These are phyloP conservation scores for Colletotrichum sp. DNA, from an alignment of 2,329 filamentous ascomycete genomes.

Conservation along the genomic window DNA sequence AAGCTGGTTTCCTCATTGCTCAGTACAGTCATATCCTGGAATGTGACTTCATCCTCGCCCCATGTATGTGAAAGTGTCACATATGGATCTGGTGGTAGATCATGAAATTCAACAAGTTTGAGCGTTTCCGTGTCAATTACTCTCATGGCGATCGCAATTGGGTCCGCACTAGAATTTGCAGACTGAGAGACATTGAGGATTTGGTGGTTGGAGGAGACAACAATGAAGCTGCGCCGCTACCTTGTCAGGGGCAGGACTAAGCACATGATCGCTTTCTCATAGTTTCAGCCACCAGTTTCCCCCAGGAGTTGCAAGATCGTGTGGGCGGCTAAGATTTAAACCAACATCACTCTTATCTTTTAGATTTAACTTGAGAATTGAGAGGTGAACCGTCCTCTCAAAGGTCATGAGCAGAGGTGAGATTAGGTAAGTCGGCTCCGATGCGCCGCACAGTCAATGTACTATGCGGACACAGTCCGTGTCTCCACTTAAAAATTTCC, in stretches of 20 bases:
- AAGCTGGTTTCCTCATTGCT: neutral
- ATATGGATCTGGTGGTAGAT: slow-evolving; percentile 23
- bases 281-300: neutral
- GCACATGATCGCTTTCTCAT: neutral
- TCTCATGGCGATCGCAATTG: slow-evolving; percentile 19
- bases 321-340: neutral
- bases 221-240: neutral
- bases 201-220: neutral
- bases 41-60: slow-evolving; percentile 32
- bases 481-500: slow-evolving; percentile 17
- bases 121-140: slow-evolving; percentile 25
- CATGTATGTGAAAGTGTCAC: slow-evolving; percentile 42
- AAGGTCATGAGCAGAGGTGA: neutral
- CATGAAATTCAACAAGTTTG: slow-evolving; percentile 23
- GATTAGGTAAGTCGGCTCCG: neutral
- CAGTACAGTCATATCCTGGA: slow-evolving; percentile 12
- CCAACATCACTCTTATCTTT: neutral
- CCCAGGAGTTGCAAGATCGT: accelerated
- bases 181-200: neutral
- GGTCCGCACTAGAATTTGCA: accelerated
- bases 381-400: neutral
- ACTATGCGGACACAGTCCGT: slow-evolving; percentile 11
- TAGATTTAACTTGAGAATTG: neutral
- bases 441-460: neutral
- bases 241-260: neutral